phyloP scores from a whole-genome alignment of 306 rosid species.

The Dalbergia cochinchinensis region DNA sequence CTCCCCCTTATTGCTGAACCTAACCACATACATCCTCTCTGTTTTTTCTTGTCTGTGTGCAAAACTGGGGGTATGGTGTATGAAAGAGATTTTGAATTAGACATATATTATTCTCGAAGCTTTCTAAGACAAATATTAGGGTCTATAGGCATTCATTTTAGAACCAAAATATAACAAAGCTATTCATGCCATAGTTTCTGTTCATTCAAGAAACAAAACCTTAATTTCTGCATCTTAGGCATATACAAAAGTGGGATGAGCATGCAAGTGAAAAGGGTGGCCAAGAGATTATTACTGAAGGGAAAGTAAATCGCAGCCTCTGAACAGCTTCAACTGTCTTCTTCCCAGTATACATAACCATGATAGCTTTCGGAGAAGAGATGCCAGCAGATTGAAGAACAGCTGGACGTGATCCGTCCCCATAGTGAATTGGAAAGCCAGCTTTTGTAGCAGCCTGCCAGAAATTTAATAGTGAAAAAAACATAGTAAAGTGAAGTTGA shows the following conservation, averaged over 20 bases:
- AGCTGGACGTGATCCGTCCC: constrained; percentile 92
- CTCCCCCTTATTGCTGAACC: neutral
- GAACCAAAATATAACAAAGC: neutral
- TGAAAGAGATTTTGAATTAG: constrained; percentile 4
- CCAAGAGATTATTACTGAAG: constrained; percentile 68
- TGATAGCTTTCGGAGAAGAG: constrained; percentile 90
- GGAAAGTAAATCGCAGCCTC: constrained; percentile 80
- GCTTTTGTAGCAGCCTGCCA: constrained; percentile 79
- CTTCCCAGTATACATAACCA: constrained; percentile 86
- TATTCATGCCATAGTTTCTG: constrained; percentile 18
- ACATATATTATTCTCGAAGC: constrained; percentile 22
- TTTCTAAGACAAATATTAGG: neutral
- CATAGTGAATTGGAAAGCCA: constrained; percentile 89
- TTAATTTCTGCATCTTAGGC: constrained; percentile 18
- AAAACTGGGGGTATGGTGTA: neutral
- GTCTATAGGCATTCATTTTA: neutral
- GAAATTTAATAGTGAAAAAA: constrained; percentile 38
- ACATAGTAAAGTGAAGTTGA: constrained; percentile 33
- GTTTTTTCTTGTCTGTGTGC: neutral
- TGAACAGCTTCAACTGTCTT: constrained; percentile 78
- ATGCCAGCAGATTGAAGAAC: constrained; percentile 97
- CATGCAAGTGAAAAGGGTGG: constrained; percentile 10
- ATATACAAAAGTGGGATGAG: constrained; percentile 6
- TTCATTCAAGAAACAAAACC: neutral
- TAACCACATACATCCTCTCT: neutral